phyloP scores from a whole-genome alignment of 192 early-diverging fungal genomes.

The Backusella luteola region DNA sequence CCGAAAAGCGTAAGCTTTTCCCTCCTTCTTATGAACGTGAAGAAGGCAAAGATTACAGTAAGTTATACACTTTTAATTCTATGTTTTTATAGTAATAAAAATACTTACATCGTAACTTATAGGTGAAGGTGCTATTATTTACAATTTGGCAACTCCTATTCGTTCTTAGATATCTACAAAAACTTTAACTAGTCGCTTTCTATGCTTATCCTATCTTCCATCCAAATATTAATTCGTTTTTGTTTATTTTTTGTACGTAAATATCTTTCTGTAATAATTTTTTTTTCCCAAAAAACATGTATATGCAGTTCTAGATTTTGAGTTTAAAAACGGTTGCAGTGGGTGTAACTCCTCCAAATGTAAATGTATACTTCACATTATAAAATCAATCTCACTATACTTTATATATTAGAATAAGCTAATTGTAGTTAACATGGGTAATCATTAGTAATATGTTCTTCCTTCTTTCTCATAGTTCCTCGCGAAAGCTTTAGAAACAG shows the following conservation, averaged over 20 bases:
- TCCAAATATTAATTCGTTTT: background rate
- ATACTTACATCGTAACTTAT: background rate
- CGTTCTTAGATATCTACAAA: background rate
- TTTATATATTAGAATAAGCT: too few relatives aligned
- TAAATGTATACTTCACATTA: too few relatives aligned
- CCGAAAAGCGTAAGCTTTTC: constrained; percentile 55
- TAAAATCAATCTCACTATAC: too few relatives aligned
- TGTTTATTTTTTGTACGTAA: background rate
- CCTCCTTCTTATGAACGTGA: constrained; percentile 56
- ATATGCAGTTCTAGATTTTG: background rate
- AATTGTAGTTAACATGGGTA: too few relatives aligned
- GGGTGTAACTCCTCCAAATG: too few relatives aligned
- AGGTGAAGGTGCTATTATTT: constrained; percentile 48
- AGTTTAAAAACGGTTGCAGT: too few relatives aligned
- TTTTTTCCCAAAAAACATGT: background rate
- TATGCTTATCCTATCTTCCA: background rate
- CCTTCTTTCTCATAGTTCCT: too few relatives aligned
- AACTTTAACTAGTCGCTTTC: background rate
- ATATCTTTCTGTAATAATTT: background rate
- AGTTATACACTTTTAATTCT: background rate
- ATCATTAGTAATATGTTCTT: too few relatives aligned
- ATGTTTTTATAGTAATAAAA: background rate
- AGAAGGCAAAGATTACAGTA: constrained; percentile 50
- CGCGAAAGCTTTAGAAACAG: too few relatives aligned
- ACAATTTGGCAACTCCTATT: constrained; percentile 62